Conservation (phyloP, 192 early-diverging fungal species). For the Gamsiella multidivaricata region DNA sequence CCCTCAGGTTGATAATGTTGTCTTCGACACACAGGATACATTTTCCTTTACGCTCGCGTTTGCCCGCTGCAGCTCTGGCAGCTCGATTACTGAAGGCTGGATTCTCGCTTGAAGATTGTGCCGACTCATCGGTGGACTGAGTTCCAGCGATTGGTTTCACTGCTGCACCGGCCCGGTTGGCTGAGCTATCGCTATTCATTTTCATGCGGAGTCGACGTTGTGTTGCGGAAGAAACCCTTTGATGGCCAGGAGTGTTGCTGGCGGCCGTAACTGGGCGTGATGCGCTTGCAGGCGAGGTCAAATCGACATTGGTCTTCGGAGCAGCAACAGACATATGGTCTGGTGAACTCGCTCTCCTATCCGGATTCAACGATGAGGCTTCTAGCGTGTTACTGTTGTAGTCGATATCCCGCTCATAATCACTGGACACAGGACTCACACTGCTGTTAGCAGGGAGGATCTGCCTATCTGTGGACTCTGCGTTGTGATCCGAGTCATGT, state of each 20-base stretch:
- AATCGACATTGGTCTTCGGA: background rate
- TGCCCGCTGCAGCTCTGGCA: constrained; percentile 30
- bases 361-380: background rate
- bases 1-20: constrained; percentile 67
- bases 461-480: background rate
- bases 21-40: constrained; percentile 56
- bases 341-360: background rate
- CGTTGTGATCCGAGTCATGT: background rate
- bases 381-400: constrained; percentile 44
- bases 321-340: background rate
- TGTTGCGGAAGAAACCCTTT: background rate
- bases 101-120: constrained; percentile 8
- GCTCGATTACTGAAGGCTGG: constrained; percentile 30
- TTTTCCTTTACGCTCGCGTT: constrained; percentile 33
- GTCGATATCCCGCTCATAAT: constrained; percentile 36
- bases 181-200: background rate
- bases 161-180: background rate
- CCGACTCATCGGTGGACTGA: background rate
- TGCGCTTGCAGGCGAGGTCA: too few relatives aligned
- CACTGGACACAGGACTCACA: constrained; percentile 15
- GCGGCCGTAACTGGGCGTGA: background rate
- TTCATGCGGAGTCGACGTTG: constrained; percentile 7
- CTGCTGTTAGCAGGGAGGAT: constrained; percentile 18
- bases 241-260: too few relatives aligned
- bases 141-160: background rate